A percentile compares a stretch with the other conserved stretches of the same genome.
These are phyloP conservation scores for Mortierella sp. DNA, from an alignment of 371 early-diverging fungal genomes.

Conservation along the genomic window DNA sequence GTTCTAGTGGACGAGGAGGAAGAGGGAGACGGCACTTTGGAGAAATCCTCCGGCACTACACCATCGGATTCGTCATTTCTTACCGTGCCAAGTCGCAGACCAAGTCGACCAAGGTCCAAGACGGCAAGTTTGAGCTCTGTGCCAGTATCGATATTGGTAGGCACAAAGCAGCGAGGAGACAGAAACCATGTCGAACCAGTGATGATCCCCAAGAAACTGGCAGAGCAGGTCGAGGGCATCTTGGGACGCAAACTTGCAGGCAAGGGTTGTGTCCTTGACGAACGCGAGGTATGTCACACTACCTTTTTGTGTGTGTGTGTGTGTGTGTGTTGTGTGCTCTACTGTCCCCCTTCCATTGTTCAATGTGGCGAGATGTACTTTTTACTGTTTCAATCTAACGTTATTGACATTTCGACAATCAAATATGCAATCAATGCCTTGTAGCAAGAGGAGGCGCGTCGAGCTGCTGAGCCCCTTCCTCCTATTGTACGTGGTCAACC, in stretches of 20 bases:
- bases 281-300: slow-evolving; percentile 17
- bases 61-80: too few species aligned
- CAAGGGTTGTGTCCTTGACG: slow-evolving; percentile 50
- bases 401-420: neutral
- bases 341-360: too few species aligned
- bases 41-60: too few species aligned
- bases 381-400: too few species aligned
- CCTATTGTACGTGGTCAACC: slow-evolving; percentile 51
- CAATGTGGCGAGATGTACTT: too few species aligned
- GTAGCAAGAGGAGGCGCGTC: slow-evolving; percentile 40
- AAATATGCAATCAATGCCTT: neutral
- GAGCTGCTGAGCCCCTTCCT: slow-evolving; percentile 41
- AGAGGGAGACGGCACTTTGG: slow-evolving; percentile 5
- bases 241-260: slow-evolving; percentile 53
- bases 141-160: slow-evolving; percentile 12
- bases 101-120: slow-evolving; percentile 31
- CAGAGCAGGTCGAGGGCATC: slow-evolving; percentile 46
- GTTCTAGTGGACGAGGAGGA: slow-evolving; percentile 38
- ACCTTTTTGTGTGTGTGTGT: slow-evolving; percentile 8
- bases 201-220: slow-evolving; percentile 44
- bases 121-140: slow-evolving; percentile 28
- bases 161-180: slow-evolving; percentile 44
- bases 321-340: neutral
- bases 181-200: slow-evolving; percentile 45
- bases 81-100: too few species aligned